A percentile compares a stretch with the other conserved stretches of the same genome.
Evolutionary conservation across 768 basidiomycete species (phyloP).

Genomic region (Coprinopsis marcescibilis): DNA sequence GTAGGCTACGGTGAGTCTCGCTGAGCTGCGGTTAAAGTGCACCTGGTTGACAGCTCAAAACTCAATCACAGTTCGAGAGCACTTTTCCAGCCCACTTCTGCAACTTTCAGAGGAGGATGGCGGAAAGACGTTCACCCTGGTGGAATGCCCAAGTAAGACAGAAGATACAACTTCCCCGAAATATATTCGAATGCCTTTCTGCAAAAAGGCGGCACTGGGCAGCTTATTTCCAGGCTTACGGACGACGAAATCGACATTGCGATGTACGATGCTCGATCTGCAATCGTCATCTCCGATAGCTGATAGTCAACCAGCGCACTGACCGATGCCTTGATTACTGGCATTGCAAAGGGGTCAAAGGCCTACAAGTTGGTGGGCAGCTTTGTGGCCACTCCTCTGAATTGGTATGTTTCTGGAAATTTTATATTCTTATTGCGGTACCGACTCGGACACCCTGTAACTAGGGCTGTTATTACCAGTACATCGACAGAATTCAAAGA

Average conservation of each 20-base stretch:
- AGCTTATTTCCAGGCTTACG: slow-evolving; percentile 68
- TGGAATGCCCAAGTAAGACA: slow-evolving; percentile 80
- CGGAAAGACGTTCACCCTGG: slow-evolving; percentile 69
- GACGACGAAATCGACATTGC: slow-evolving; percentile 79
- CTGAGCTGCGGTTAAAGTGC: neutral
- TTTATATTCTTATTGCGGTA: no score
- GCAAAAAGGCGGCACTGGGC: slow-evolving; percentile 72
- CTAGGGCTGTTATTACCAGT: slow-evolving; percentile 91
- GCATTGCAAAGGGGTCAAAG: slow-evolving; percentile 83
- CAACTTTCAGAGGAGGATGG: slow-evolving; percentile 72
- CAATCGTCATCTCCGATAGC: no score
- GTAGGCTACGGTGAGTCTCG: slow-evolving; percentile 41
- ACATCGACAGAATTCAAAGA: slow-evolving; percentile 61
- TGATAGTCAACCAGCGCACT: slow-evolving; percentile 49
- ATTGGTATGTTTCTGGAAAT: slow-evolving; percentile 50
- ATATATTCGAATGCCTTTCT: slow-evolving; percentile 10
- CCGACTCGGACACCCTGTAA: neutral
- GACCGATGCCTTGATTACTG: slow-evolving; percentile 87
- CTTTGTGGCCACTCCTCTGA: slow-evolving; percentile 83
- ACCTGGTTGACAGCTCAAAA: neutral
- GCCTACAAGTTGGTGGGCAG: slow-evolving; percentile 91
- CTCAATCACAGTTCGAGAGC: slow-evolving; percentile 58
- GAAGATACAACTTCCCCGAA: slow-evolving; percentile 7
- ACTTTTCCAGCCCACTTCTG: slow-evolving; percentile 89
- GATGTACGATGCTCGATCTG: slow-evolving; percentile 39